Percentiles rank a stretch among this genome's conserved stretches.
These are phyloP conservation scores for Verticillium zaregamsianum DNA, from an alignment of 2,329 filamentous ascomycete genomes.

Conservation along the genomic window DNA sequence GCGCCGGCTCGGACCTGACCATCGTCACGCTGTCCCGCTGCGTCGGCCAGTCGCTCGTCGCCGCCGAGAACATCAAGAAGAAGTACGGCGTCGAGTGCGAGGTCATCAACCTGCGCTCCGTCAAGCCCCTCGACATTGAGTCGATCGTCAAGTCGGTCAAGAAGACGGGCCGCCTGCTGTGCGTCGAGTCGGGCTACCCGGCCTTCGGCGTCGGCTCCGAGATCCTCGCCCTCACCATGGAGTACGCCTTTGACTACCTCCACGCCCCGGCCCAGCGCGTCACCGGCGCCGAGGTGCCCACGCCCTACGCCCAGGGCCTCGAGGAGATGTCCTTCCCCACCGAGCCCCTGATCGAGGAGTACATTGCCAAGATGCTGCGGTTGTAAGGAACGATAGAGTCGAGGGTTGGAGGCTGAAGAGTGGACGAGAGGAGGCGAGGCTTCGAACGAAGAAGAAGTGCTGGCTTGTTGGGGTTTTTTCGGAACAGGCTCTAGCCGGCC, in stretches of 20 bases:
- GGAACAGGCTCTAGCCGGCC: neutral
- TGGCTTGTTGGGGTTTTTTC: neutral
- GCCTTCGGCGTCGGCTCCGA: constrained; percentile 90
- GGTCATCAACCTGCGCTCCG: constrained; percentile 95
- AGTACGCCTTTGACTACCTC: constrained; percentile 98
- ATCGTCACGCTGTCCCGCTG: constrained; percentile 93
- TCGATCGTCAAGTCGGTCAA: constrained; percentile 95
- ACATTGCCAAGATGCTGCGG: constrained; percentile 83
- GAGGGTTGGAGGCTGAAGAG: neutral
- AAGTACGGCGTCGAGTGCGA: constrained; percentile 95
- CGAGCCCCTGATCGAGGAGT: constrained; percentile 80
- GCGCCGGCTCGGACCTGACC: constrained; percentile 90
- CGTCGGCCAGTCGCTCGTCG: constrained; percentile 85
- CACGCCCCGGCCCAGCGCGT: constrained; percentile 90
- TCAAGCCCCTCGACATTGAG: constrained; percentile 96
- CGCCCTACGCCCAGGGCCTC: constrained; percentile 87
- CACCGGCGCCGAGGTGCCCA: constrained; percentile 95
- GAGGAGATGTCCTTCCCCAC: constrained; percentile 96
- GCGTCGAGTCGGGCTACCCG: constrained; percentile 93
- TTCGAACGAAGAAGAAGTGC: neutral
- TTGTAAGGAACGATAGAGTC: constrained; percentile 45
- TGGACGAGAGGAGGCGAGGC: neutral
- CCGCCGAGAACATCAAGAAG: constrained; percentile 88
- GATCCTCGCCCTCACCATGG: constrained; percentile 91
- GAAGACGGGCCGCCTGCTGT: constrained; percentile 92